Conservation (phyloP, 2,329 filamentous ascomycete genomes). For the Fusarium continuum region DNA sequence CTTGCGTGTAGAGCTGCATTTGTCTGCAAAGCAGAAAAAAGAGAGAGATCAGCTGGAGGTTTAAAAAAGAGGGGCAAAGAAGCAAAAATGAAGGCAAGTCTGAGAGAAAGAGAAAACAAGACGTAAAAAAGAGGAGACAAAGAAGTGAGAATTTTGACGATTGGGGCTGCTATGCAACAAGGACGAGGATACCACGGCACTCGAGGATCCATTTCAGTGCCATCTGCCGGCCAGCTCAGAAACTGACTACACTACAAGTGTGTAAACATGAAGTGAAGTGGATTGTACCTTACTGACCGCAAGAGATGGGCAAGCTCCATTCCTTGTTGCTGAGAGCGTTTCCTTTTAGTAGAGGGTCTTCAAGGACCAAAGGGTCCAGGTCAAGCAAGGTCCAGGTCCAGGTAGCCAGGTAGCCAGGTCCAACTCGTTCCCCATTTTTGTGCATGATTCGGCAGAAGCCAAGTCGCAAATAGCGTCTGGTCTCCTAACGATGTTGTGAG, state of each 20-base stretch:
- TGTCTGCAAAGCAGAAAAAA: conserved; percentile 11
- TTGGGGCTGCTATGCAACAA: conserved; percentile 26
- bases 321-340: conserved; percentile 2
- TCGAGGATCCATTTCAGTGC: conserved; percentile 6
- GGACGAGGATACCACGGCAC: conserved; percentile 18
- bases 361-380: conserved; percentile 3
- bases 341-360: conserved; percentile 20
- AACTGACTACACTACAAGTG: background rate
- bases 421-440: conserved; percentile 23
- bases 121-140: conserved; percentile 36
- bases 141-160: conserved; percentile 10
- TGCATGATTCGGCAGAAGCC: conserved; percentile 27
- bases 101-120: conserved; percentile 10
- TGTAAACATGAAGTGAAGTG: conserved; percentile 3
- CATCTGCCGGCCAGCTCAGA: conserved; percentile 16
- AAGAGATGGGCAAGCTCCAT: background rate
- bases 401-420: no score
- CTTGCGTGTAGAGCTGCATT: background rate
- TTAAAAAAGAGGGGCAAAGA: conserved; percentile 15
- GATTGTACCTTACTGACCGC: background rate
- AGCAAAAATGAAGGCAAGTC: background rate
- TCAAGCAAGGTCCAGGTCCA: background rate
- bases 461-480: conserved; percentile 11
- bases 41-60: conserved; percentile 14
- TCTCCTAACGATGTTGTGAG: background rate